These are phyloP conservation scores for Crithidia bombi DNA, from an alignment of 208 protist genomes.

Conservation along the genomic window DNA sequence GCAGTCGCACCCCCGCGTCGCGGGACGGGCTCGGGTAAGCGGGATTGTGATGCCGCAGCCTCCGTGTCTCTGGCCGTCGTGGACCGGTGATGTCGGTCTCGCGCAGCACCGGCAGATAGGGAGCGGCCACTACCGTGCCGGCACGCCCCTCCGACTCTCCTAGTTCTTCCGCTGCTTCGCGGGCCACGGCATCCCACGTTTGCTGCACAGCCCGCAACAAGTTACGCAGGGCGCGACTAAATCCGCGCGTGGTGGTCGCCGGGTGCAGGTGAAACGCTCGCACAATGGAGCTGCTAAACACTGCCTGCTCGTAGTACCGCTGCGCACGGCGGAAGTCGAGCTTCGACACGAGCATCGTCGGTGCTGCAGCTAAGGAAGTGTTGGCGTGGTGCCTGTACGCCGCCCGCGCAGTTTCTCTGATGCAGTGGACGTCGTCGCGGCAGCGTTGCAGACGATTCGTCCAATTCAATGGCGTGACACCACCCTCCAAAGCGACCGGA, in stretches of 20 bases:
- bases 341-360: constrained; percentile 39
- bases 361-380: constrained; percentile 21
- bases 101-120: constrained; percentile 5
- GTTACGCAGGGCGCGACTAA: constrained; percentile 16
- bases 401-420: constrained; percentile 12
- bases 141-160: too few relatives aligned
- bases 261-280: constrained; percentile 34
- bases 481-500: neutral
- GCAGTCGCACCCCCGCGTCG: constrained; percentile 20
- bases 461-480: constrained; percentile 3
- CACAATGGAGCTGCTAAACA: constrained; percentile 37
- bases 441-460: neutral
- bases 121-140: neutral
- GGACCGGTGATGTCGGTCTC: constrained; percentile 12
- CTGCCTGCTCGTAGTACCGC: constrained; percentile 27
- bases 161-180: constrained; percentile 1
- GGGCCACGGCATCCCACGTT: constrained; percentile 40
- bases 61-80: neutral
- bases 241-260: neutral
- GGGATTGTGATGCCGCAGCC: neutral
- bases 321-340: constrained; percentile 30
- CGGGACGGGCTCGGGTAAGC: constrained; percentile 4
- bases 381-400: constrained; percentile 35
- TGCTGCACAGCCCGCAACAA: constrained; percentile 33
- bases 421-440: constrained; percentile 6